A percentile compares a stretch with the other conserved stretches of the same genome.
Evolutionary conservation across 2,329 filamentous ascomycete species (phyloP).

Genomic region (Pyricularia sp.): DNA sequence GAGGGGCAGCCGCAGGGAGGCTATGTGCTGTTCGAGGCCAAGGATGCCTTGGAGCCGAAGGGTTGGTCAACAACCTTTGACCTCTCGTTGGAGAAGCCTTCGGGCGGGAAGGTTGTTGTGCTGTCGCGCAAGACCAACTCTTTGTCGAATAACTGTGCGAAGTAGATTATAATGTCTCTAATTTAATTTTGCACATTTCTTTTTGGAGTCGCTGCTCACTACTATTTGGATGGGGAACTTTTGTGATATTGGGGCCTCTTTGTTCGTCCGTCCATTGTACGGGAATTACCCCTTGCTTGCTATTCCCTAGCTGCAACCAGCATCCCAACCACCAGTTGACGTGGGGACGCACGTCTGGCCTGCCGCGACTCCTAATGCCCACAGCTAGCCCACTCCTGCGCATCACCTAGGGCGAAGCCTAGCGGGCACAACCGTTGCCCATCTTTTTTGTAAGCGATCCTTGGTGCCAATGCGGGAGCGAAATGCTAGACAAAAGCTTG

Average conservation of each 20-base stretch:
- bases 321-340: not conserved
- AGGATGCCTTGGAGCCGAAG: conserved; percentile 4
- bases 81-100: not conserved
- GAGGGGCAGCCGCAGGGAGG: conserved; percentile 32
- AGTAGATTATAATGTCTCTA: not conserved
- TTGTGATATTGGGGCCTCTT: not conserved
- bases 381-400: not conserved
- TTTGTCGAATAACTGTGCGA: not conserved
- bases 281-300: not conserved
- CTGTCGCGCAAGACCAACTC: not conserved
- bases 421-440: not conserved
- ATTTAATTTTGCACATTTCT: not conserved
- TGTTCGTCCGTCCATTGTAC: not conserved
- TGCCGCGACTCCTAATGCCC: no score
- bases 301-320: not conserved
- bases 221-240: not conserved
- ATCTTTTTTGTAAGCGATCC: not conserved
- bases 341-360: not conserved
- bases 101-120: not conserved
- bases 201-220: not conserved
- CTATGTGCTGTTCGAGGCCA: conserved; percentile 37
- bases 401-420: not conserved
- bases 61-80: conserved; percentile 1
- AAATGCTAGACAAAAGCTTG: not conserved
- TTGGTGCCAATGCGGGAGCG: not conserved